Conservation (phyloP, 768 basidiomycete genomes). For the Boletus bicolor region DNA sequence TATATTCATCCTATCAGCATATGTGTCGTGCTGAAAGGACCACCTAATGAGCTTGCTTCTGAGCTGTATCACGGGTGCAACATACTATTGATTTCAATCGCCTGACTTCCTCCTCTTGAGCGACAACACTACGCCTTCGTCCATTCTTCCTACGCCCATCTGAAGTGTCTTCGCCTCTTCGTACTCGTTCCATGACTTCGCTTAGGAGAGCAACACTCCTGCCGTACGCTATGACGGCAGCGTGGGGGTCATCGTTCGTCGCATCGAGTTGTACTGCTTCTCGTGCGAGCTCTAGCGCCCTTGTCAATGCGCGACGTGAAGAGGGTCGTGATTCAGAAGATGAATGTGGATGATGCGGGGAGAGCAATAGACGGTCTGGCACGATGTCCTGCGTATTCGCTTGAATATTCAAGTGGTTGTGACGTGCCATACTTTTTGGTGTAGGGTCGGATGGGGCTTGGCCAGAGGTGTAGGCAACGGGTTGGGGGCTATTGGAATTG, state of each 20-base stretch:
- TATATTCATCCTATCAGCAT: conserved; percentile 92
- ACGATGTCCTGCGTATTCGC: conserved; percentile 38
- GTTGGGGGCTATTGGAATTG: conserved; percentile 29
- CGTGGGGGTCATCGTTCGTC: conserved; percentile 83
- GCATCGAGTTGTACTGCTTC: conserved; percentile 88
- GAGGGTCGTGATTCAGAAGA: conserved; percentile 56
- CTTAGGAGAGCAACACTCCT: conserved; percentile 82
- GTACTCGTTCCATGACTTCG: conserved; percentile 90
- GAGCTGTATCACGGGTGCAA: conserved; percentile 19
- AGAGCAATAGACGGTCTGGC: conserved; percentile 43
- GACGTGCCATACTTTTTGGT: conserved; percentile 48
- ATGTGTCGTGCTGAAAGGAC: conserved; percentile 78
- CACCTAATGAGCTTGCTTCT: conserved; percentile 15
- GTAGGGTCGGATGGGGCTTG: conserved; percentile 59
- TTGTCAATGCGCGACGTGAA: conserved; percentile 81
- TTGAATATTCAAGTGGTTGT: conserved; percentile 19
- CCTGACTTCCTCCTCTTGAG: conserved; percentile 87
- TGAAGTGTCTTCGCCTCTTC: conserved; percentile 78
- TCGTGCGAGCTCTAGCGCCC: conserved; percentile 82
- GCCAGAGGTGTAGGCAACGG: conserved; percentile 30
- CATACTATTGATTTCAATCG: conserved; percentile 85
- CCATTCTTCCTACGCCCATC: conserved; percentile 59
- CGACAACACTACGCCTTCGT: conserved; percentile 76
- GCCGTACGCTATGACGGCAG: conserved; percentile 85
- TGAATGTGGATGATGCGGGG: conserved; percentile 42